phyloP scores from a whole-genome alignment of 202 grass and related monocot genomes.

The Schoenoplectus triqueter region DNA sequence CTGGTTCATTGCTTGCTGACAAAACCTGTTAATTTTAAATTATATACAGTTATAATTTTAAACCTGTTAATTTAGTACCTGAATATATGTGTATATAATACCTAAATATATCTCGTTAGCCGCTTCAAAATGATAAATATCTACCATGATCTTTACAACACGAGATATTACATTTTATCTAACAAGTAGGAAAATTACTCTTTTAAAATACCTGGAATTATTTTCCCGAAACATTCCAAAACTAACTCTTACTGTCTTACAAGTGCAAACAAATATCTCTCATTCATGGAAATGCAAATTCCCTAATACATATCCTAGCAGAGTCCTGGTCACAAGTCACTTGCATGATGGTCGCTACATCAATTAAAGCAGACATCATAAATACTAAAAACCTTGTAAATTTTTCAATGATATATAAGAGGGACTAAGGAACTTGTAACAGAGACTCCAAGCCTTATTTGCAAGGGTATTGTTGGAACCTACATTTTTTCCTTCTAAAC shows the following conservation, averaged over 20 bases:
- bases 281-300: background rate
- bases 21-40: constrained; percentile 11
- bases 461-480: constrained; percentile 21
- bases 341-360: background rate
- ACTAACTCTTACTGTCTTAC: background rate
- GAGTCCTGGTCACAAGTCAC: background rate
- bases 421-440: background rate
- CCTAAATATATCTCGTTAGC: background rate
- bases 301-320: background rate
- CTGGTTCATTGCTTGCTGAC: background rate
- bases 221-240: background rate
- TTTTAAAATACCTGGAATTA: background rate
- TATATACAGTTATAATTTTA: background rate
- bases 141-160: constrained; percentile 1
- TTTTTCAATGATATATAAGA: background rate
- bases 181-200: constrained; percentile 19
- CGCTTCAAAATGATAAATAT: background rate
- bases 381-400: background rate
- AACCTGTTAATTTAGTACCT: background rate
- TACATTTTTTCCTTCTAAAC: background rate
- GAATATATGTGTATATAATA: background rate
- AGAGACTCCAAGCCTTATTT: background rate
- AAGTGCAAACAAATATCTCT: background rate
- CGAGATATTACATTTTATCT: constrained; percentile 5
- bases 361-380: background rate